Conservation (phyloP, 2,329 filamentous ascomycete genomes). For the Orbilia oligospora region DNA sequence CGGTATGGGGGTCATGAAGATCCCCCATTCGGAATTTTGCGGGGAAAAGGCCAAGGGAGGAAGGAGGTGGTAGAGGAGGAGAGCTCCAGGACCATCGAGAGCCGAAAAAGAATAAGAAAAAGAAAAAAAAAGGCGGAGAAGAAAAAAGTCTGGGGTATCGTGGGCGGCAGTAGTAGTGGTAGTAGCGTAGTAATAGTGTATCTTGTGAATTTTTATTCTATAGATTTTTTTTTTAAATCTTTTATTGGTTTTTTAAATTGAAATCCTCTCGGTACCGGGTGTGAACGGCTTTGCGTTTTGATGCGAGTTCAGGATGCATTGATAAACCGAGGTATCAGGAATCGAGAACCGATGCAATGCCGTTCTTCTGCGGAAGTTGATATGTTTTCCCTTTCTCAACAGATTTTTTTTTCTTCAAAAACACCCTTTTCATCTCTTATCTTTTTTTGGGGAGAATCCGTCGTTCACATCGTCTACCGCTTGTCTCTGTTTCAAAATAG, state of each 20-base stretch:
- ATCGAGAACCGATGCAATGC: conserved; percentile 22
- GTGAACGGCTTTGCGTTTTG: conserved; percentile 21
- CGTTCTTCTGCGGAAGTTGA: conserved; percentile 18
- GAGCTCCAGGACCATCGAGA: neutral
- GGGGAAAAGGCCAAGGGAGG: neutral
- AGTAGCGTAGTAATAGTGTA: too few species aligned
- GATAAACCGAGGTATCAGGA: conserved; percentile 1
- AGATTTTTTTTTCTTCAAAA: conserved; percentile 5
- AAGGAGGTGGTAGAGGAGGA: neutral
- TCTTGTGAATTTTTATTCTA: neutral
- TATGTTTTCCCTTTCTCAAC: neutral
- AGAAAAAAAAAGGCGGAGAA: conserved; percentile 19
- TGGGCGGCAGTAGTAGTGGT: neutral
- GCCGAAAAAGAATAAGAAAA: conserved; percentile 16
- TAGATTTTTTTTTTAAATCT: neutral
- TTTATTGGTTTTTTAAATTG: too few species aligned
- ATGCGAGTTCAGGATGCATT: neutral
- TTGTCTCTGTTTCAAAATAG: conserved; percentile 20
- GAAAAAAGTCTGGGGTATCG: conserved; percentile 24
- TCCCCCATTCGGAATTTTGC: conserved; percentile 21
- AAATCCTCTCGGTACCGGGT: conserved; percentile 1
- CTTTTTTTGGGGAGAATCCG: neutral
- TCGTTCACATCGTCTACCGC: conserved; percentile 21
- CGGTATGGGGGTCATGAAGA: neutral
- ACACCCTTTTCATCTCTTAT: neutral